Base-by-base conservation (phyloP, 2,329 filamentous ascomycete species). In the Fusarium mangiferae region DNA sequence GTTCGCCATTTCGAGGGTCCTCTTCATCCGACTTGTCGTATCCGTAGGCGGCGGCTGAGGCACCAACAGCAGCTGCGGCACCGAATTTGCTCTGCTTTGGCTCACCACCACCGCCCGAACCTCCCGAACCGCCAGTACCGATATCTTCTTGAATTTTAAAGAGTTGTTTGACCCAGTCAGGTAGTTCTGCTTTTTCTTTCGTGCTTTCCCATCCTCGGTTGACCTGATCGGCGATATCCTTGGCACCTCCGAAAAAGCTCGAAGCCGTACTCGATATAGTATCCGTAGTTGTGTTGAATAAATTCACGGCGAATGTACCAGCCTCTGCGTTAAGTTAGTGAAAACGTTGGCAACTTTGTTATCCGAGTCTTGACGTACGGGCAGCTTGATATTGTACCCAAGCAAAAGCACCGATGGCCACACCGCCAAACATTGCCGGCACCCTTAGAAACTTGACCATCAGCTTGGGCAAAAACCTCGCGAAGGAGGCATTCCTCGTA, bases 371-470 rank as follows among this genome's bases (percentile, higher is more conserved):
- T 22, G 51, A 88, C 93, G 72, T 88, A 95, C 93, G 93, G 63
- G 92, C 91, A 72, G 96, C 96, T 83, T 99, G 96, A 81, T 99
- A 98, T 81, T 99, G 96, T 55, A 99, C 85, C 88, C 98, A 99
- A 33, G 95, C 95, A 67, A 97, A 85, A 6, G 93, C 94, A 20
- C 94, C 95, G 75, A 99, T 90, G 79, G 95, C 94, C 52, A 95
- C 89, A 46, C 94, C 95, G 46, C 96, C 96, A 78, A 98, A 95
- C 85, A 98, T 92, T 66, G 96, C 96, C 26, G 96, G 96, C 62
- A 98, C 87, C 64, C 95, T 91, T 41, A 92, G 89, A 77, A 99
- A 92, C 85, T 98, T 99, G 80, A 96, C 84, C n/a, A 96, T 91
- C 57, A 99, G 87, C 81, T 94, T 96, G 5, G 97, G 97, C 38